These are phyloP conservation scores for Monosporascus sp. DNA, from an alignment of 2,329 filamentous ascomycete genomes.

Conservation along the genomic window DNA sequence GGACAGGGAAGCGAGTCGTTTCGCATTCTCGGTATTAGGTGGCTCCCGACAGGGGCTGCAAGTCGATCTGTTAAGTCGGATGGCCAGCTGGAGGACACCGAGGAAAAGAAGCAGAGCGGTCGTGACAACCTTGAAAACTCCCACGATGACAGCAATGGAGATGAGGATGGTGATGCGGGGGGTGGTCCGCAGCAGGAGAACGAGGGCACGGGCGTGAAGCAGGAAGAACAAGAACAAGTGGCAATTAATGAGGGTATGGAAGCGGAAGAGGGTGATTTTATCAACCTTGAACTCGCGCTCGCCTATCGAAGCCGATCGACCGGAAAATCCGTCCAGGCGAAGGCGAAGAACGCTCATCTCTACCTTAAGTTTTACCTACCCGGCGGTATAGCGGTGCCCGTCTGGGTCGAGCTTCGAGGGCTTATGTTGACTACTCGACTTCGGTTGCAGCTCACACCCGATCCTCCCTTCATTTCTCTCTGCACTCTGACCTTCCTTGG, in stretches of 20 bases:
- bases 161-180: constrained; percentile 25
- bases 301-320: constrained; percentile 63
- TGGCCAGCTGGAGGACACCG: constrained; percentile 46
- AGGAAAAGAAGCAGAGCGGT: constrained; percentile 40
- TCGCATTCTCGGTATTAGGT: constrained; percentile 64
- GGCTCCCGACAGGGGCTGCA: constrained; percentile 67
- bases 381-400: constrained; percentile 48
- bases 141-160: constrained; percentile 19
- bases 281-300: constrained; percentile 71
- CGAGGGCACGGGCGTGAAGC: constrained; percentile 26
- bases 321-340: constrained; percentile 52
- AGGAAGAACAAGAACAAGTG: constrained; percentile 32
- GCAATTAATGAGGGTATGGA: constrained; percentile 56
- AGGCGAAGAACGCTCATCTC: constrained; percentile 67
- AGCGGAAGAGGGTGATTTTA: constrained; percentile 71
- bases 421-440: constrained; percentile 65
- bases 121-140: constrained; percentile 36
- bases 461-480: constrained; percentile 71
- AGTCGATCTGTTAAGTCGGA: constrained; percentile 53
- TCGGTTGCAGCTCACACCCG: constrained; percentile 66
- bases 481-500: constrained; percentile 71
- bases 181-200: constrained; percentile 24
- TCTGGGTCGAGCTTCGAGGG: constrained; percentile 71
- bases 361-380: constrained; percentile 66
- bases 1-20: constrained; percentile 69